Percentiles rank a stretch among this genome's conserved stretches.
These are phyloP conservation scores for Aspergillus niger DNA, from an alignment of 2,329 filamentous ascomycete genomes.

Conservation along the genomic window DNA sequence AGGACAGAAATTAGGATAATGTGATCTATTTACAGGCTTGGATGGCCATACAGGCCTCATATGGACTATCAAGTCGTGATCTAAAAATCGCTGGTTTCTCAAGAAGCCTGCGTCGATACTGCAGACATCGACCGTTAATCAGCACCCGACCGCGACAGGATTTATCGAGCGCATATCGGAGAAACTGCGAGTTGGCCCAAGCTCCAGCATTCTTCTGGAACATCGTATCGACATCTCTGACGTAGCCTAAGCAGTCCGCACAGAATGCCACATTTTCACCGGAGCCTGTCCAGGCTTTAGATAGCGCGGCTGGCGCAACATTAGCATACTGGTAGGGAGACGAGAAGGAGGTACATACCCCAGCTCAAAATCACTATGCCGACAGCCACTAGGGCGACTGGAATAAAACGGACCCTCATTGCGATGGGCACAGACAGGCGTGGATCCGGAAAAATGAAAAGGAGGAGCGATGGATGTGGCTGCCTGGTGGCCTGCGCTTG, in stretches of 20 bases:
- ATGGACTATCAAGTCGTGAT: conserved; percentile 13
- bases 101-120: conserved; percentile 17
- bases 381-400: not conserved
- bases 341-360: not conserved
- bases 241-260: conserved; percentile 20
- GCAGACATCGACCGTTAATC: conserved; percentile 12
- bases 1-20: too few species aligned
- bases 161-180: conserved; percentile 17
- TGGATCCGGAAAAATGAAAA: not conserved
- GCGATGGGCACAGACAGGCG: not conserved
- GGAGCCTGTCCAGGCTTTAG: not conserved
- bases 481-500: too few species aligned
- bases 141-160: conserved; percentile 18
- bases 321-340: not conserved
- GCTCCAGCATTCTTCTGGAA: conserved; percentile 7
- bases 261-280: conserved; percentile 12
- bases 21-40: conserved; percentile 3
- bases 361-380: not conserved
- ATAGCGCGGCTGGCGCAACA: not conserved
- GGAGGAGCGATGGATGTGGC: not conserved
- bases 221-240: conserved; percentile 15
- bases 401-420: not conserved
- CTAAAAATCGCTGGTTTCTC: conserved; percentile 14
- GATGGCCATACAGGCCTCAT: conserved; percentile 16
- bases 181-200: conserved; percentile 17